phyloP scores from a whole-genome alignment of 768 basidiomycete species.

The Lentinula aciculospora region DNA sequence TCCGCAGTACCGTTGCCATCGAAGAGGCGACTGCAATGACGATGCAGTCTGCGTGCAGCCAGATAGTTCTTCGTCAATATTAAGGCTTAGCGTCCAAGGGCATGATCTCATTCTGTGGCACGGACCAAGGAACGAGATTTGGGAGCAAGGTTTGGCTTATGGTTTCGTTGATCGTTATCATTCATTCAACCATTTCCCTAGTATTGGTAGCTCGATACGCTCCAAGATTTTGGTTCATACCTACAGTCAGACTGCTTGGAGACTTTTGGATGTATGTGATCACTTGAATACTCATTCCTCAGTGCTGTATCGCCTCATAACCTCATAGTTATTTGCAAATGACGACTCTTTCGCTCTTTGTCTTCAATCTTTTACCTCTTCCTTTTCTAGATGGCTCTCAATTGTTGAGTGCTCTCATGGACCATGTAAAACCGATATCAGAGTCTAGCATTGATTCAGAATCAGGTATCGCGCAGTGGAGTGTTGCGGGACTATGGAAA shows the following conservation, averaged over 20 bases:
- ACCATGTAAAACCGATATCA: background rate
- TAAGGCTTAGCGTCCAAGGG: slow-evolving; percentile 36
- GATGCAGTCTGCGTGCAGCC: slow-evolving; percentile 49
- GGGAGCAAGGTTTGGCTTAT: slow-evolving; percentile 51
- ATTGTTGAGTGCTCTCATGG: slow-evolving; percentile 32
- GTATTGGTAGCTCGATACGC: slow-evolving; percentile 47
- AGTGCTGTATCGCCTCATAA: background rate
- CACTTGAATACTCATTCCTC: background rate
- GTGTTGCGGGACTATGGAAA: background rate
- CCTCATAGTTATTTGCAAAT: slow-evolving; percentile 50
- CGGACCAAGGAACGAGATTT: slow-evolving; percentile 61
- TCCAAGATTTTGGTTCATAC: slow-evolving; percentile 36
- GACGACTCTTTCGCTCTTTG: slow-evolving; percentile 70
- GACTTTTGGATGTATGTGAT: slow-evolving; percentile 54
- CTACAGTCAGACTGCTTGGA: slow-evolving; percentile 30
- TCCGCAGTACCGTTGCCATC: slow-evolving; percentile 31
- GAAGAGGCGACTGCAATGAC: slow-evolving; percentile 28
- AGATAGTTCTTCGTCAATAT: slow-evolving; percentile 39
- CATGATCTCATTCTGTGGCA: slow-evolving; percentile 62
- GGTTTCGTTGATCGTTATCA: background rate
- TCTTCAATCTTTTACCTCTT: slow-evolving; percentile 80
- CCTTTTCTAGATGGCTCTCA: slow-evolving; percentile 67
- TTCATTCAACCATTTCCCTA: slow-evolving; percentile 17
- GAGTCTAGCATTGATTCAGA: background rate
- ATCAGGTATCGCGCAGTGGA: background rate